Evolutionary conservation across 129 eudicot species (phyloP), one percentile per base, ranked within the genome.

Genomic region (Helichrysum umbraculigerum): DNA sequence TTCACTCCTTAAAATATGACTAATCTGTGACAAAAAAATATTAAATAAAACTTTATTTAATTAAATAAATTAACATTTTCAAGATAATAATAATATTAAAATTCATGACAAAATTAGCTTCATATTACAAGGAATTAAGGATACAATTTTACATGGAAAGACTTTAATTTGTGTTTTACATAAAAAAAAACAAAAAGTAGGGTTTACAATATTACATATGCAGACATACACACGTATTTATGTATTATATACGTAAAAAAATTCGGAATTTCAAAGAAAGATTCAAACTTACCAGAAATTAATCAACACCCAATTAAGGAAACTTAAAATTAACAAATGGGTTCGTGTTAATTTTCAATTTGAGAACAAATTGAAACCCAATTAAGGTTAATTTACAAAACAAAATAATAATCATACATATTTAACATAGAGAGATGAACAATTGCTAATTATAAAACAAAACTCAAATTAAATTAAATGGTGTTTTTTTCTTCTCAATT

Each of bases 21-120:
- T 72, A 41, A 88, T 67, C 97, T 91, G 84, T 41, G 5, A 25
- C 21, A 21, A 66, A 70, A 83, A n/a, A n/a, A n/a, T n/a, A n/a
- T n/a, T n/a, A n/a, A 25, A 25, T 25, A 25, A 25, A 25, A 25
- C 28, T 25, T 25, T 25, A 25, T 25, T 25, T 25, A 25, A 25
- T 25, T 25, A 25, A 25, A 59, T 3, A 22, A 19, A 28, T 64
- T 15, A 7, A 7, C 30, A 63, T 0, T 4, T 62, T 30, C 8
- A 29, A 21, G 12, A 21, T 68, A 9, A 69, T 68, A 9, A 69
- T 29, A 34, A 25, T 29, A 34, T 16, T 11, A 33, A 17, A 64
- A 57, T 57, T 57, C 25, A 12, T 2, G 1, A 21, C 3, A 1
- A 9, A 57, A 6, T 21, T 25, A 57, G 19, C 28, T 56, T n/a